A percentile compares a stretch with the other conserved stretches of the same genome.
Evolutionary conservation across 2,329 filamentous ascomycete genomes (phyloP).

Genomic region (Epichloe bromicola): DNA sequence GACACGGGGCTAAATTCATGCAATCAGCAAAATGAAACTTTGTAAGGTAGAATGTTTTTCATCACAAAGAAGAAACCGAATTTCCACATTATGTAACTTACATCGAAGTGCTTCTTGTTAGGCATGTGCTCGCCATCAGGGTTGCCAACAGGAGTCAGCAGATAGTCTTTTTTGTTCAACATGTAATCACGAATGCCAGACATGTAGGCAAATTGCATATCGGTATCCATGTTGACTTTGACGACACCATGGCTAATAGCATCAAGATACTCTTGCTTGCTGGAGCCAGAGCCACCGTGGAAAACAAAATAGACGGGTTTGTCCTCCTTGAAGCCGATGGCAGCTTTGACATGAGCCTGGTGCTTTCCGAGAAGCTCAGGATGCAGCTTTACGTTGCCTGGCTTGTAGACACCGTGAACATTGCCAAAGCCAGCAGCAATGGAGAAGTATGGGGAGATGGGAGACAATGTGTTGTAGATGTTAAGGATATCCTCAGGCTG

Average conservation of each 20-base stretch:
- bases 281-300: slow-evolving; percentile 91
- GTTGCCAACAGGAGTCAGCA: slow-evolving; percentile 79
- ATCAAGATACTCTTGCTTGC: slow-evolving; percentile 78
- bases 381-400: slow-evolving; percentile 91
- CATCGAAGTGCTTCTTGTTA: slow-evolving; percentile 91
- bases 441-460: slow-evolving; percentile 92
- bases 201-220: slow-evolving; percentile 92
- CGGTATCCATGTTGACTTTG: slow-evolving; percentile 99
- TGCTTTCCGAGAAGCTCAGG: slow-evolving; percentile 94
- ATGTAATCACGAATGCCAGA: slow-evolving; percentile 90
- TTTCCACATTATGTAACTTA: slow-evolving; percentile 8
- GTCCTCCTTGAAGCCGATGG: slow-evolving; percentile 55
- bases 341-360: slow-evolving; percentile 79
- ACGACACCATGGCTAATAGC: slow-evolving; percentile 90
- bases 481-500: slow-evolving; percentile 92
- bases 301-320: slow-evolving; percentile 99
- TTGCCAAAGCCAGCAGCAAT: slow-evolving; percentile 98
- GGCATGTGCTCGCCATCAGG: slow-evolving; percentile 93
- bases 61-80: too few species aligned
- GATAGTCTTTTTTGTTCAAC: slow-evolving; percentile 88
- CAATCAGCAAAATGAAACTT: background rate
- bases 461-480: slow-evolving; percentile 74
- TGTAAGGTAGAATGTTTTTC: too few species aligned
- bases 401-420: slow-evolving; percentile 98
- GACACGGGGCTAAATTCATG: slow-evolving; percentile 54